Conservation (phyloP, 768 basidiomycete genomes). For the Boletus tylopilopsis region DNA sequence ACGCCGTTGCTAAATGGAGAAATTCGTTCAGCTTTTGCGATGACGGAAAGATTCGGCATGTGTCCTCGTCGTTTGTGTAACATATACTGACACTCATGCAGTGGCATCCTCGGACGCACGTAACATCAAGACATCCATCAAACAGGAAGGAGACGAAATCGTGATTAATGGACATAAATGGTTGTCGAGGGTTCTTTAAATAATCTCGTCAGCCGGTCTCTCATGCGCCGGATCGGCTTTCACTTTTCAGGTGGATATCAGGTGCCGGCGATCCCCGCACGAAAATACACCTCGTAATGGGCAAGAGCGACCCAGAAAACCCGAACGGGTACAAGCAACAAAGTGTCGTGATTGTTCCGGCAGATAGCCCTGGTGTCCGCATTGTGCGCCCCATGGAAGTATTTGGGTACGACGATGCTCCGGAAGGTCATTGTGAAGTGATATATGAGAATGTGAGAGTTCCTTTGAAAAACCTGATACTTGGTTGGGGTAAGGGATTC, state of each 20-base stretch:
- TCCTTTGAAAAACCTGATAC: conserved; percentile 74
- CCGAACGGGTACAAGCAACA: conserved; percentile 77
- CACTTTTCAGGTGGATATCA: conserved; percentile 80
- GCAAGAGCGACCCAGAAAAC: conserved; percentile 87
- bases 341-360: conserved; percentile 93
- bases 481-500: conserved; percentile 94
- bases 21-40: conserved; percentile 91
- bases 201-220: conserved; percentile 1
- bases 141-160: conserved; percentile 80
- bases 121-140: conserved; percentile 87
- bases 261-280: conserved; percentile 94
- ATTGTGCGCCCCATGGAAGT: conserved; percentile 91
- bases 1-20: conserved; percentile 85
- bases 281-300: conserved; percentile 89
- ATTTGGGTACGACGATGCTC: conserved; percentile 92
- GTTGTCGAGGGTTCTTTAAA: conserved; percentile 38
- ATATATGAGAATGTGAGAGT: conserved; percentile 93
- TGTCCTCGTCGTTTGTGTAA: conserved; percentile 2
- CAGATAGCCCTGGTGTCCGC: conserved; percentile 81
- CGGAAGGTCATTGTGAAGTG: conserved; percentile 95
- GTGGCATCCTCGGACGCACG: conserved; percentile 96
- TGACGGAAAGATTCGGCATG: conserved; percentile 91
- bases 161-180: conserved; percentile 97
- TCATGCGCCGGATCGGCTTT: conserved; percentile 13
- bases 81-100: conserved; percentile 3